These are phyloP conservation scores for Crucibulum laeve DNA, from an alignment of 768 basidiomycete genomes.

Conservation along the genomic window DNA sequence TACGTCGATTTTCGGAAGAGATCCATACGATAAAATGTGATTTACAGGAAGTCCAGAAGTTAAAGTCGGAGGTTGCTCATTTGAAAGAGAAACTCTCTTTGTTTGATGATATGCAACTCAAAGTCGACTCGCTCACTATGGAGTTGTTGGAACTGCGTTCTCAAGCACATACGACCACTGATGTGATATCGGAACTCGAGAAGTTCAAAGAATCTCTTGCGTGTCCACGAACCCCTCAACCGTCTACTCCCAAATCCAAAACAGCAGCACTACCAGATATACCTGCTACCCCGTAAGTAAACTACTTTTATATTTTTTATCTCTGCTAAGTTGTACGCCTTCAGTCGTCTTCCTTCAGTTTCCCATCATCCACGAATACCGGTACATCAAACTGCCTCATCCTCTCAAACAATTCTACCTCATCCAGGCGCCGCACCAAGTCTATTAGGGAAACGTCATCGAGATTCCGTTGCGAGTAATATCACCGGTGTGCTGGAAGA, in stretches of 20 bases:
- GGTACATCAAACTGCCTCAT: too few relatives aligned
- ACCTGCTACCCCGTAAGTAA: neutral
- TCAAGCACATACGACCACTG: slow-evolving; percentile 1
- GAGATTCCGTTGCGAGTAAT: slow-evolving; percentile 45
- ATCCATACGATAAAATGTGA: slow-evolving; percentile 42
- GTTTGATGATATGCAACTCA: slow-evolving; percentile 6
- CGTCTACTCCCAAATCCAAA: slow-evolving; percentile 6
- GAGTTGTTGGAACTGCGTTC: slow-evolving; percentile 14
- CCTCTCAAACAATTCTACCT: too few relatives aligned
- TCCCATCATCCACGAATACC: too few relatives aligned
- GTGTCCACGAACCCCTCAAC: slow-evolving; percentile 3
- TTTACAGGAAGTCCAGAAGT: slow-evolving; percentile 28
- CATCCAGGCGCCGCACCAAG: slow-evolving; percentile 39
- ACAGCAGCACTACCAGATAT: slow-evolving; percentile 9
- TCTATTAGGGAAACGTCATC: slow-evolving; percentile 62
- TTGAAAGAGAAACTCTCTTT: slow-evolving; percentile 24
- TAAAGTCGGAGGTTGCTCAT: slow-evolving; percentile 27
- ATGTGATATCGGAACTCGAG: slow-evolving; percentile 15
- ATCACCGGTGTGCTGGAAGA: slow-evolving; percentile 36
- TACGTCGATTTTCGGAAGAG: slow-evolving; percentile 50
- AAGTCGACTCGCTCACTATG: slow-evolving; percentile 19
- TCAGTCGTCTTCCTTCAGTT: too few relatives aligned
- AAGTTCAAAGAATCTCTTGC: slow-evolving; percentile 11
- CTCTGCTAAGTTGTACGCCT: too few relatives aligned
- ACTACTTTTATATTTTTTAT: neutral